Percentiles rank a stretch among this genome's conserved stretches.
These are phyloP conservation scores for Aspergillus candidus DNA, from an alignment of 2,329 filamentous ascomycete species.

Conservation along the genomic window DNA sequence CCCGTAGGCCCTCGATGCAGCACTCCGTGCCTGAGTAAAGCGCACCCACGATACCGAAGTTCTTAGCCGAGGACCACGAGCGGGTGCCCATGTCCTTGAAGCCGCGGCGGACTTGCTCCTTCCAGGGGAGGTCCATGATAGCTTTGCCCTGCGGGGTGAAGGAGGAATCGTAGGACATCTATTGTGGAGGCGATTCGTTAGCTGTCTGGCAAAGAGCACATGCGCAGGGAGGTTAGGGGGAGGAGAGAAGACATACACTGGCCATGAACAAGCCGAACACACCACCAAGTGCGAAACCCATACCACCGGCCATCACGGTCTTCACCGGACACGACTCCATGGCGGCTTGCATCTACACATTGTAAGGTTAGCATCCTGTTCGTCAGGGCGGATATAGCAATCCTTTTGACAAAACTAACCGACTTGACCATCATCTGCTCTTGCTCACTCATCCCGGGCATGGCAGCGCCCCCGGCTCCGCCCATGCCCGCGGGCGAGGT, in stretches of 20 bases:
- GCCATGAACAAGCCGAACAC: slow-evolving; percentile 98
- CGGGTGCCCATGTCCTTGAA: slow-evolving; percentile 92
- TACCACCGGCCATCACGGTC: slow-evolving; percentile 79
- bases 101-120: slow-evolving; percentile 74
- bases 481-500: slow-evolving; percentile 26
- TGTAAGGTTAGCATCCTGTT: no score
- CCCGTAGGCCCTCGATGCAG: slow-evolving; percentile 80
- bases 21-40: slow-evolving; percentile 92
- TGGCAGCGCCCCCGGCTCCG: slow-evolving; percentile 17
- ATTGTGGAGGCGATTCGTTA: slow-evolving; percentile 3
- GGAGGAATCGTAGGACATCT: slow-evolving; percentile 99
- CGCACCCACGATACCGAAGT: slow-evolving; percentile 89
- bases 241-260: slow-evolving; percentile 56
- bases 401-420: slow-evolving; percentile 12
- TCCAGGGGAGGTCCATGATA: slow-evolving; percentile 63
- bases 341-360: slow-evolving; percentile 62
- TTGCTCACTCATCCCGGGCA: slow-evolving; percentile 41
- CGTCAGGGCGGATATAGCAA: no score
- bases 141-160: slow-evolving; percentile 55
- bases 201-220: neutral
- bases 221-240: neutral
- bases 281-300: slow-evolving; percentile 90
- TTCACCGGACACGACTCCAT: slow-evolving; percentile 95
- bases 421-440: slow-evolving; percentile 45
- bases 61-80: slow-evolving; percentile 78